Base-by-base conservation (phyloP, 73 alveolate genomes). In the Paramecium biaurelia region DNA sequence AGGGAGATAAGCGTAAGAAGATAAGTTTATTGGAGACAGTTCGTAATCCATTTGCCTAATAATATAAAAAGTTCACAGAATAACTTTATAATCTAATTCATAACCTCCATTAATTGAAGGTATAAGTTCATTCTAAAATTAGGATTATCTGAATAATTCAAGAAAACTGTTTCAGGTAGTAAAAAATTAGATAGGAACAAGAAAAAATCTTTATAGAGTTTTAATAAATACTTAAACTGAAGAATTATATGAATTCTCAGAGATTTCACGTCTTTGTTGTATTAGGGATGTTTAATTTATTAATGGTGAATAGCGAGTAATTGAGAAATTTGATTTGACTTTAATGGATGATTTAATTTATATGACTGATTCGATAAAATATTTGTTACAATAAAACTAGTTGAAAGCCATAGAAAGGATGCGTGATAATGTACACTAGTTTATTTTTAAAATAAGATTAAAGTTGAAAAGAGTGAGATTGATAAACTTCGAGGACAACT, bases 121-220 rank as follows among this genome's bases (percentile, higher is more conserved):
- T 72, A 72, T 5, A 14, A 34, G 37, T 24, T 67, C 84, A 34
- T 38, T 72, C 2, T 72, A 15, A 28, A 32, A 43, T 0, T 23
- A 79, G 56, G 74, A 79, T 21, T 79, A 79, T 79, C 14, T 79
- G 15, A 79, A 79, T 20, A 79, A 79, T 26, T 79, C 90, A 20
- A 79, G 90, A 41, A 79, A 79, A 79, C 41, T 79, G 72, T 79
- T 79, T 79, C 43, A 43, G 47, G 90, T 79, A n/a, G 90, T 79
- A 14, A 79, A 79, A 79, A 43, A 41, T 18, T 23, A 23, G 2
- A 79, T 79, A 3, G 90, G 90, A 24, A 34, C 43, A 41, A 79
- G 28, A 21, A 79, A 79, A 79, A 43, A 79, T 24, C 56, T 79
- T 18, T 30, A 47, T 15, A 38, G 32, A 79, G 23, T 79, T 6